A percentile compares a stretch with the other conserved stretches of the same genome.
Conservation (phyloP, 192 early-diverging fungal species). For the Coemansia sp. region DNA sequence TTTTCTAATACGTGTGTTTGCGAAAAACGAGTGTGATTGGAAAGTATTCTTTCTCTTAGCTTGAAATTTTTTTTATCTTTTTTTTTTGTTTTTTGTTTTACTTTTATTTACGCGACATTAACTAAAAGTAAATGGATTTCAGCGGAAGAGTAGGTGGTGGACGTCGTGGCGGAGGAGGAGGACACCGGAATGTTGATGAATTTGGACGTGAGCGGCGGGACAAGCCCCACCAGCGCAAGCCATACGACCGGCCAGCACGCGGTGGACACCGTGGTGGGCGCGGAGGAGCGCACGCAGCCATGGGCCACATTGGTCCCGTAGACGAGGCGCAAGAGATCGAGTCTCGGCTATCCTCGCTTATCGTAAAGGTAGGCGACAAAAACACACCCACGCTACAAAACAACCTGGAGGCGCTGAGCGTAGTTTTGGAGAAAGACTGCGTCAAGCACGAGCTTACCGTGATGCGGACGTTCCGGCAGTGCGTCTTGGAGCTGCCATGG, state of each 20-base stretch:
- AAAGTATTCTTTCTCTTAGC: neutral
- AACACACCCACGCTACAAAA: constrained; percentile 64
- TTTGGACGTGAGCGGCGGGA: constrained; percentile 56
- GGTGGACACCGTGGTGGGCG: constrained; percentile 19
- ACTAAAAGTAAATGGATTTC: constrained; percentile 16
- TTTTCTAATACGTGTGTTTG: neutral
- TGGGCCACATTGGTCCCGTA: constrained; percentile 8
- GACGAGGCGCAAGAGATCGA: constrained; percentile 66
- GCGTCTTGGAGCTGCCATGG: constrained; percentile 46
- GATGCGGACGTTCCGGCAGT: constrained; percentile 59
- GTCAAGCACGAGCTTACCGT: constrained; percentile 66
- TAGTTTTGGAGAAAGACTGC: constrained; percentile 72
- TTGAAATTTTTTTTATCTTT: constrained; percentile 1
- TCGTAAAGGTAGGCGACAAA: constrained; percentile 78
- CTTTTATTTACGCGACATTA: constrained; percentile 3
- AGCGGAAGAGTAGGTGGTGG: constrained; percentile 40
- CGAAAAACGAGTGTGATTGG: neutral
- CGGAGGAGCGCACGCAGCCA: constrained; percentile 18
- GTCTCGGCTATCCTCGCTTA: constrained; percentile 66
- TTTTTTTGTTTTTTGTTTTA: constrained; percentile 7
- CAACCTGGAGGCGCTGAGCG: constrained; percentile 68
- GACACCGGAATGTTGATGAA: constrained; percentile 48
- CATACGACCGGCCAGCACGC: constrained; percentile 52
- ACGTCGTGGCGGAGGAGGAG: constrained; percentile 27
- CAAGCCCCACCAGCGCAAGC: constrained; percentile 48